Evolutionary conservation across 2,329 filamentous ascomycete species (phyloP), one percentile per base, ranked within the genome.

Genomic region (Neofusicoccum kwambonambiense): DNA sequence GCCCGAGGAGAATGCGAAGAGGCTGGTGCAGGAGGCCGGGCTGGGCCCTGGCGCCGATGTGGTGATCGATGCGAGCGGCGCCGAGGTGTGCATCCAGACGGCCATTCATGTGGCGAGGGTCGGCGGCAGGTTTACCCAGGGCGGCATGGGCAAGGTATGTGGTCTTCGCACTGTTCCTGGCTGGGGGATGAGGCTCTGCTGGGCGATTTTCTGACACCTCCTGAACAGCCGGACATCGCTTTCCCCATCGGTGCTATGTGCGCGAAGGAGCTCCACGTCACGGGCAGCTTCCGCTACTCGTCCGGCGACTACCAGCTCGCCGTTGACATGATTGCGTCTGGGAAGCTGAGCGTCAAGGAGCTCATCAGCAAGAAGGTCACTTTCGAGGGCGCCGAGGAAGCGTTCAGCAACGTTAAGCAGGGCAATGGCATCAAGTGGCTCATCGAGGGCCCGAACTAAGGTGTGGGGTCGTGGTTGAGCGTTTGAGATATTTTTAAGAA

Each of bases 231-330:
- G 44, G 91, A 97, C 73, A 93, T 97, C 76, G 90, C 80, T 8
- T 97, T 97, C 82, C 94, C 94, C 60, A 96, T 98, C 76, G 91
- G 94, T 86, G 90, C 91, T 4, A 83, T 96, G 74, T 96, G 93
- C 77, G 84, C 89, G 58, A 97, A 97, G 81, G 94, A 98, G 82
- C 83, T 97, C 60, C 96, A 89, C 11, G 85, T 91, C 52, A 91
- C 90, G 74, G 94, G 94, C 22, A 93, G 89, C 68, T 98, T 98
- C 84, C 87, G 94, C 44, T 98, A 98, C 78, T 89, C 89, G 3
- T 86, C 87, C 63, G 93, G 93, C 19, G 94, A 97, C 78, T 98
- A 97, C 79, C 86, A 89, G 75, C 86, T 93, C 6, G 92, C 92
- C 4, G 84, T 97, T 51, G 87, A 92, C 68, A 83, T 98, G 67